Conservation (phyloP, 495 filamentous ascomycete species). For the Ascobolus immersus region DNA sequence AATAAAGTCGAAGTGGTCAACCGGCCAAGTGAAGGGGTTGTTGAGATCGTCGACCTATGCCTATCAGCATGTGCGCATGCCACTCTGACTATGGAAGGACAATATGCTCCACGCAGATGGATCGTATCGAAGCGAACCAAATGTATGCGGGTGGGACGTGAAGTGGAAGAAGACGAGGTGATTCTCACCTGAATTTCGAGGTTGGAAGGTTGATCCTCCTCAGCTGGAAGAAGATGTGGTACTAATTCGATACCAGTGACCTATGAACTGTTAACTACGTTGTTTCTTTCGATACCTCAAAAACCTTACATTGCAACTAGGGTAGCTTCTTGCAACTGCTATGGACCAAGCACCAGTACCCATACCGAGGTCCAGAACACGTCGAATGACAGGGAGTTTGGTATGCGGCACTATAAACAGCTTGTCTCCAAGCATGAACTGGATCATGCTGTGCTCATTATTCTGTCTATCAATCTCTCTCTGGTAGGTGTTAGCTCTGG, state of each 20-base stretch:
- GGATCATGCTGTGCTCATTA: conserved; percentile 42
- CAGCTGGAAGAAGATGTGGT: conserved; percentile 47
- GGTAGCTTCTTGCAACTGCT: conserved; percentile 38
- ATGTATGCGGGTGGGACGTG: conserved; percentile 11
- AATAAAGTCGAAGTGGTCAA: conserved; percentile 67
- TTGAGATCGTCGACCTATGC: conserved; percentile 52
- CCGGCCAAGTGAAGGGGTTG: conserved; percentile 43
- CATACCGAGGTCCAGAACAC: conserved; percentile 64
- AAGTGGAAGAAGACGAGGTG: neutral
- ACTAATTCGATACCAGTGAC: conserved; percentile 62
- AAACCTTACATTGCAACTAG: conserved; percentile 38
- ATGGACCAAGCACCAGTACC: conserved; percentile 38
- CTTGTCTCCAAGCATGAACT: conserved; percentile 44
- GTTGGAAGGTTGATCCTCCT: conserved; percentile 44
- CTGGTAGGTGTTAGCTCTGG: conserved; percentile 22
- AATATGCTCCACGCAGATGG: conserved; percentile 1
- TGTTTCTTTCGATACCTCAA: too few species aligned
- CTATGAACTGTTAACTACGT: conserved; percentile 21
- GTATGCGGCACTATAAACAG: conserved; percentile 56
- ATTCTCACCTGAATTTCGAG: conserved; percentile 38
- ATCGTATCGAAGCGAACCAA: conserved; percentile 14
- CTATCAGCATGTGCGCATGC: too few species aligned
- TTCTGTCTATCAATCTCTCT: conserved; percentile 57
- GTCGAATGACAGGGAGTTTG: conserved; percentile 32
- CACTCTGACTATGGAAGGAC: neutral